Percentiles rank a stretch among this genome's conserved stretches.
phyloP scores from a whole-genome alignment of 2,329 filamentous ascomycete genomes.

The Fusarium sp. region DNA sequence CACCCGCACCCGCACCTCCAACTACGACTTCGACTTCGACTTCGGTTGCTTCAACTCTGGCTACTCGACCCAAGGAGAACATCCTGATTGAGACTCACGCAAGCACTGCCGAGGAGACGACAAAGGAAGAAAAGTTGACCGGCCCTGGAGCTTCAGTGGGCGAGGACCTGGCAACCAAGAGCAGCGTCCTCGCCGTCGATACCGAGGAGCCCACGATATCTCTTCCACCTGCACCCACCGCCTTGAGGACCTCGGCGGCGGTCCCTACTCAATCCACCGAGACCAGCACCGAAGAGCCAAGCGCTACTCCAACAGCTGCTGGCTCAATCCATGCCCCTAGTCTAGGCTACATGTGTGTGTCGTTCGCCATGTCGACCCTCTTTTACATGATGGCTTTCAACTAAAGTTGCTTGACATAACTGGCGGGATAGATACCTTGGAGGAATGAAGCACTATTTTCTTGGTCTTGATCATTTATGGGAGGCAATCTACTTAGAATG shows the following conservation, averaged over 20 bases:
- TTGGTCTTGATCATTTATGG: conserved; percentile 6
- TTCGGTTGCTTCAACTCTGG: conserved; percentile 7
- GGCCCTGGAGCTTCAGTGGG: conserved; percentile 29
- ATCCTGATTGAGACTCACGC: conserved; percentile 28
- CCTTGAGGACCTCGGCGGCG: conserved; percentile 21
- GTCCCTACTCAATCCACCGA: conserved; percentile 10
- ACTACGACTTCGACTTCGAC: neutral
- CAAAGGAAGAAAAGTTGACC: conserved; percentile 9
- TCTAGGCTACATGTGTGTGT: conserved; percentile 29
- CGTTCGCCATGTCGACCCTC: conserved; percentile 29
- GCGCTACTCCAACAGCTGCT: conserved; percentile 26
- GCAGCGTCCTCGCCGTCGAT: conserved; percentile 35
- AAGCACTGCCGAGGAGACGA: neutral
- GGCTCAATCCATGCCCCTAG: conserved; percentile 25
- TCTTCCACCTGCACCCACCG: conserved; percentile 22
- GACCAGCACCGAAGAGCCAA: conserved; percentile 6
- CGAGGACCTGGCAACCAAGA: conserved; percentile 35
- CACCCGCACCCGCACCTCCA: neutral
- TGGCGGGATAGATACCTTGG: neutral
- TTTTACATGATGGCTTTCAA: conserved; percentile 31
- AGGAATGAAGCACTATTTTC: conserved; percentile 8
- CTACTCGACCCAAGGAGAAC: conserved; percentile 27
- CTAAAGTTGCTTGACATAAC: neutral
- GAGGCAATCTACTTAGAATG: conserved; percentile 7
- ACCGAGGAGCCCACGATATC: conserved; percentile 34